Evolutionary conservation across 768 basidiomycete genomes (phyloP), one percentile per base, ranked within the genome.

Genomic region (Gymnopilus junonius): DNA sequence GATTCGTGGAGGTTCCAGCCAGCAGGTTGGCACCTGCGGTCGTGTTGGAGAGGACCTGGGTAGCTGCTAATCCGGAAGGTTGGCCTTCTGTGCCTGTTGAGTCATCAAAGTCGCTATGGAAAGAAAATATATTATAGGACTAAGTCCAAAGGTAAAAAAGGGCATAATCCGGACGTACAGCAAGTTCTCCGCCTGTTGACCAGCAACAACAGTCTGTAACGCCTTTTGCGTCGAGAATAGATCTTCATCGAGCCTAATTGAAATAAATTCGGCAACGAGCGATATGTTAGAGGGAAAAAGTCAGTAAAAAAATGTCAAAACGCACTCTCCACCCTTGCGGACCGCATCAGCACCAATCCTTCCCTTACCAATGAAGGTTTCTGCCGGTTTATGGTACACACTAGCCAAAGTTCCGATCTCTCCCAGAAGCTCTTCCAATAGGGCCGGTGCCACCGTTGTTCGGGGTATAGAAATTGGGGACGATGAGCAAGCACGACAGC

Each of bases 351-450:
- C 93, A 8, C 94, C 91, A 60, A 98, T 82, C 51, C 96, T 84
- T 8, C 97, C 97, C 66, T 88, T 88, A 0, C 97, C 97, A 59
- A 99, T 87, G 70, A 99, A 99, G 0, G 97, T 98, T 73, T 95
- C 93, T 35, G 89, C 89, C 0, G 97, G 97, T 75, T 97, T 98
- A 79, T 99, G 97, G 73, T 99, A 99, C 2, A 97, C 95, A 71
- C 95, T 97, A 5, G 95, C 94, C 20, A 99, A 79, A 45, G 85
- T 88, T 1, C 94, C 94, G 21, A 99, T 86, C 73, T 99, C 97
- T 31, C 90, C 87, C 0, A 99, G 76, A 2, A 99, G 85, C 71
- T 99, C 97, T 70, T 99, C 96, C 32, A 99, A 78, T 17, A 98
- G 77, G 0, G 87, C 93, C 1, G 94, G 85, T 0, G 96, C 82